These are phyloP conservation scores for Silene latifolia DNA, from an alignment of 148 eudicot genomes.

Conservation along the genomic window DNA sequence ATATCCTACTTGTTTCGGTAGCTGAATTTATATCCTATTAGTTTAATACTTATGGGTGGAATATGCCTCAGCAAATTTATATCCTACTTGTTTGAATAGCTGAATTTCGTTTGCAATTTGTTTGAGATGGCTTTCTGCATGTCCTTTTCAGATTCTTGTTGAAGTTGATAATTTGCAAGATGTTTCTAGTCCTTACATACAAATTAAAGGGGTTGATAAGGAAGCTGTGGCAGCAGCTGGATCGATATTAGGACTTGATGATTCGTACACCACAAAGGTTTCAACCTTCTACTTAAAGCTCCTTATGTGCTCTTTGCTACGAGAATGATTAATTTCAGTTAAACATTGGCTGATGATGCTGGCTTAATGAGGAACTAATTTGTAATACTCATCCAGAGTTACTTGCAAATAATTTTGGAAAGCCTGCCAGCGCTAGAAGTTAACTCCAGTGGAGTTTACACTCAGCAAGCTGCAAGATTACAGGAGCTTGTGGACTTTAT, in stretches of 20 bases:
- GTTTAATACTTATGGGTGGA: background rate
- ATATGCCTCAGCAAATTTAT: background rate
- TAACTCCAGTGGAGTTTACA: slow-evolving; percentile 71
- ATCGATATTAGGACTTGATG: slow-evolving; percentile 72
- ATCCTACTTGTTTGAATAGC: background rate
- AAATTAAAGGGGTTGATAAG: slow-evolving; percentile 87
- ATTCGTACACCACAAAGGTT: slow-evolving; percentile 94
- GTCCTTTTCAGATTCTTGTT: slow-evolving; percentile 59
- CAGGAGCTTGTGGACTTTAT: slow-evolving; percentile 84
- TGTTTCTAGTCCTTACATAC: slow-evolving; percentile 77
- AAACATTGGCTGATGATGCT: background rate
- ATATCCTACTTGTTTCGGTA: background rate
- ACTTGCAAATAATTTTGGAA: slow-evolving; percentile 75
- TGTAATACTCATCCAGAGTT: slow-evolving; percentile 52
- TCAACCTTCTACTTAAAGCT: slow-evolving; percentile 8
- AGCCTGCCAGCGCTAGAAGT: slow-evolving; percentile 63
- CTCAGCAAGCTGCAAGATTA: slow-evolving; percentile 85
- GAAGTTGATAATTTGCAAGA: slow-evolving; percentile 95
- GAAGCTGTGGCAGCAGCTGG: slow-evolving; percentile 87
- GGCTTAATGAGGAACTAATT: slow-evolving; percentile 13
- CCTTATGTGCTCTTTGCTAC: background rate
- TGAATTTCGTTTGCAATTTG: background rate
- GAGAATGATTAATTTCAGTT: background rate
- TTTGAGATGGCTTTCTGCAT: slow-evolving; percentile 7
- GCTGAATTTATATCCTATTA: background rate